Evolutionary conservation across 2,329 filamentous ascomycete genomes (phyloP).

Genomic region (Phyllosticta paracitricarpa): DNA sequence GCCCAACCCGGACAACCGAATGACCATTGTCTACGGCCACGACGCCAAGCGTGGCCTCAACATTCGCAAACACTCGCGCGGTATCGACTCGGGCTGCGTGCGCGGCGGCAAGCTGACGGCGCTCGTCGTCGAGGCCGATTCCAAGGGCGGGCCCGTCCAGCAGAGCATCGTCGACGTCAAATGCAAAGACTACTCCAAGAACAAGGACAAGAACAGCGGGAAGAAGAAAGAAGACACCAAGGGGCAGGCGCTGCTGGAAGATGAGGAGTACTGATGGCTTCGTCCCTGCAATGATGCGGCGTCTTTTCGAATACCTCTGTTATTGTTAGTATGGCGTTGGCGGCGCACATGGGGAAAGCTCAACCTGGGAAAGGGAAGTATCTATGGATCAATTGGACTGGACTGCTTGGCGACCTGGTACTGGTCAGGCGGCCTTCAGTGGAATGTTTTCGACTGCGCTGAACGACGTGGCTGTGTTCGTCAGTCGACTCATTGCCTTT

Average conservation of each 20-base stretch:
- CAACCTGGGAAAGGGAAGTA: too few species aligned
- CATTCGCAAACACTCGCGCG: conserved; percentile 62
- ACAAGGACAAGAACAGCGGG: not conserved
- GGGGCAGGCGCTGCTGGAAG: not conserved
- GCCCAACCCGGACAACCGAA: conserved; percentile 29
- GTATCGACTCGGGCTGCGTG: conserved; percentile 76
- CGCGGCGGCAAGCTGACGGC: conserved; percentile 67
- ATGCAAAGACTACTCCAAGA: conserved; percentile 26
- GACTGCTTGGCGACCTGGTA: not conserved
- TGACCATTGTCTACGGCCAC: conserved; percentile 78
- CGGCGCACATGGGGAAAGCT: not conserved
- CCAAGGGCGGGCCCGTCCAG: not conserved
- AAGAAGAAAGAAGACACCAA: not conserved
- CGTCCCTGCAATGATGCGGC: not conserved
- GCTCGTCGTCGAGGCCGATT: conserved; percentile 56
- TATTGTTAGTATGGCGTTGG: not conserved
- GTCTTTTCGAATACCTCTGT: not conserved
- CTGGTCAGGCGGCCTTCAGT: too few species aligned
- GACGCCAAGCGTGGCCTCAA: conserved; percentile 65
- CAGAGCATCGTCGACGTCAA: conserved; percentile 26
- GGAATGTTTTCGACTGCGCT: too few species aligned
- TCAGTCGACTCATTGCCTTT: too few species aligned
- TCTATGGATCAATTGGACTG: not conserved
- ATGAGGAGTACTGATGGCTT: not conserved
- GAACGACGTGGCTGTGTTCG: too few species aligned